Evolutionary conservation across 2,329 filamentous ascomycete genomes (phyloP), one percentile per base, ranked within the genome.

Genomic region (Sarocladium oryzae): DNA sequence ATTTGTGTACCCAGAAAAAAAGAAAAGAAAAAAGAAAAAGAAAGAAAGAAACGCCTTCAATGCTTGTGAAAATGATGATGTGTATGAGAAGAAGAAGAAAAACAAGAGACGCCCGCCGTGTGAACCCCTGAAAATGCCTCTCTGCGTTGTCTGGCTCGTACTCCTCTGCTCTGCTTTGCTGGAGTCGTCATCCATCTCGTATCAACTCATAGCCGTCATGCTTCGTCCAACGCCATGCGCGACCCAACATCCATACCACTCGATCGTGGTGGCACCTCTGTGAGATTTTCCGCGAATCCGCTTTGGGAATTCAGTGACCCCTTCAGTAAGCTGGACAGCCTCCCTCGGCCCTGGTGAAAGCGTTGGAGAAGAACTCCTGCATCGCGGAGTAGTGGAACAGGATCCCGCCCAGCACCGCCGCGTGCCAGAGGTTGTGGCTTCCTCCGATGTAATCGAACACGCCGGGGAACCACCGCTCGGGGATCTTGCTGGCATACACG

Each of bases 301-400:
- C n/a, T n/a, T n/a, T n/a, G n/a, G n/a, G n/a, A n/a, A 20, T 26
- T 33, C 38, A 24, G 24, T 36, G 32, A 13, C 26, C 28, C 2
- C 7, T 56, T 69, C 59, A 81, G 57, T 78, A 80, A 1, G 71
- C 64, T 18, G 78, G 74, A 61, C 79, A 83, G n/a, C 77, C 78
- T 43, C 69, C 75, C 63, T 82, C 65, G 2, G 86, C 86, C 54
- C 86, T 78, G 57, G 75, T 69, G 68, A 92, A 92, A 10, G 88
- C 88, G 36, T 78, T 79, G 4, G 86, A 78, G 63, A 99, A 99
- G 68, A 99, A 93, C 52, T 90, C 81, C 68, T 96, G 88, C 92
- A 99, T 96, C 16, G 93, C 93, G 20, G 80, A 78, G 70, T 97
- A 99, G 68, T 99, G 93, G 66, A 96, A 97, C n/a, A 97, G 69